Conservation (phyloP, 129 eudicot genomes). For the Centrapalus pauciflorus region DNA sequence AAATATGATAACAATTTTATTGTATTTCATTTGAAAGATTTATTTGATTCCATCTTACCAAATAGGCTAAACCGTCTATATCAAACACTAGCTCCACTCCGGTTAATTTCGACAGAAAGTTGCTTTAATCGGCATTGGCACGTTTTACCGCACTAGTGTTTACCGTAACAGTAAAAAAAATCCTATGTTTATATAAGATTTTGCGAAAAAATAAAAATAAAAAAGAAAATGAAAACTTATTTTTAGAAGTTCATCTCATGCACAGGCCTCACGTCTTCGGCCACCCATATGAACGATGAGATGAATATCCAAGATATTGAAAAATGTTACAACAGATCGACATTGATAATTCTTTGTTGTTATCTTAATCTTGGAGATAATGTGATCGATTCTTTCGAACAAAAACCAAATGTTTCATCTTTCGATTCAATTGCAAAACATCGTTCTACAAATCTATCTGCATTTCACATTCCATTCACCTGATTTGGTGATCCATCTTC, state of each 20-base stretch:
- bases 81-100: no score
- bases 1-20: no score
- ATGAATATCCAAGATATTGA: not conserved
- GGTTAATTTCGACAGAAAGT: no score
- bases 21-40: no score
- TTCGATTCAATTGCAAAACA: not conserved
- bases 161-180: no score
- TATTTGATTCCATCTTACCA: no score
- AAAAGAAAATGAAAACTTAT: not conserved
- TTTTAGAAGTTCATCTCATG: not conserved
- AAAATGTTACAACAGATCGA: not conserved
- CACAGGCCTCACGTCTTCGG: not conserved
- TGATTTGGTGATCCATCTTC: conserved; percentile 11
- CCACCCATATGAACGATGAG: not conserved
- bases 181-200: no score
- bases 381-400: not conserved
- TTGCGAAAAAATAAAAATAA: no score
- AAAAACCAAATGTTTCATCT: not conserved
- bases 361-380: not conserved
- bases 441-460: not conserved
- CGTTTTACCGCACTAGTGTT: no score
- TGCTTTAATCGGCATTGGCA: no score
- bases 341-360: not conserved
- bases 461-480: conserved; percentile 8
- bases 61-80: no score